Conservation (phyloP, 805 yeast species). For the Danielia reshetovae region DNA sequence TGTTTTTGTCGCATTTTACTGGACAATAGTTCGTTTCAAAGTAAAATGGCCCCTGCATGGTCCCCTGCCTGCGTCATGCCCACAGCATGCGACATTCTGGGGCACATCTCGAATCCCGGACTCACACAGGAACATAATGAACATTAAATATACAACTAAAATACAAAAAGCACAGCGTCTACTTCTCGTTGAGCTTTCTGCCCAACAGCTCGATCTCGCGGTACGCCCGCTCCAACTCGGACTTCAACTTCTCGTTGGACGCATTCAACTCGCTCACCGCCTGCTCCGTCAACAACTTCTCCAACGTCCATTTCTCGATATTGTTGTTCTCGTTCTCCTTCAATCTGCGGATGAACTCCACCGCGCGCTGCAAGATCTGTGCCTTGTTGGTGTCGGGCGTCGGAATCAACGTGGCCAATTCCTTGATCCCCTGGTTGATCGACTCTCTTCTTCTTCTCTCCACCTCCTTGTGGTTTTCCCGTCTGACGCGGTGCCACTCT, state of each 20-base stretch:
- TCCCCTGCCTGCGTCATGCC: no score
- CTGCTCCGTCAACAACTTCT: constrained; percentile 87
- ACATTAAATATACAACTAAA: background rate
- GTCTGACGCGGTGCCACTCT: constrained; percentile 80
- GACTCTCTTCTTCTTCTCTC: constrained; percentile 89
- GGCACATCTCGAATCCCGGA: background rate
- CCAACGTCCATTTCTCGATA: constrained; percentile 93
- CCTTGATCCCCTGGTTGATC: constrained; percentile 82
- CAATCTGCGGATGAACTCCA: constrained; percentile 83
- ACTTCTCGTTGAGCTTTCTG: constrained; percentile 26
- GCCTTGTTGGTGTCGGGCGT: constrained; percentile 86
- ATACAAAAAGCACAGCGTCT: background rate
- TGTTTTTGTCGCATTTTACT: no score
- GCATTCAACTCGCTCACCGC: constrained; percentile 80
- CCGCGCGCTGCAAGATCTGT: constrained; percentile 81
- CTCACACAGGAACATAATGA: background rate
- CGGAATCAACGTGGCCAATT: constrained; percentile 73
- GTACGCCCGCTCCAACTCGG: constrained; percentile 86
- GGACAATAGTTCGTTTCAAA: no score
- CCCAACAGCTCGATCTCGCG: constrained; percentile 87
- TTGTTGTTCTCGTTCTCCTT: constrained; percentile 86
- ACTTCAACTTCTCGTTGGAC: constrained; percentile 82
- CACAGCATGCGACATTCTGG: no score
- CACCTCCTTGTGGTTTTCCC: constrained; percentile 92
- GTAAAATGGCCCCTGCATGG: no score